A percentile compares a stretch with the other conserved stretches of the same genome.
These are phyloP conservation scores for Alternaria arbusti DNA, from an alignment of 2,329 filamentous ascomycete species.

Conservation along the genomic window DNA sequence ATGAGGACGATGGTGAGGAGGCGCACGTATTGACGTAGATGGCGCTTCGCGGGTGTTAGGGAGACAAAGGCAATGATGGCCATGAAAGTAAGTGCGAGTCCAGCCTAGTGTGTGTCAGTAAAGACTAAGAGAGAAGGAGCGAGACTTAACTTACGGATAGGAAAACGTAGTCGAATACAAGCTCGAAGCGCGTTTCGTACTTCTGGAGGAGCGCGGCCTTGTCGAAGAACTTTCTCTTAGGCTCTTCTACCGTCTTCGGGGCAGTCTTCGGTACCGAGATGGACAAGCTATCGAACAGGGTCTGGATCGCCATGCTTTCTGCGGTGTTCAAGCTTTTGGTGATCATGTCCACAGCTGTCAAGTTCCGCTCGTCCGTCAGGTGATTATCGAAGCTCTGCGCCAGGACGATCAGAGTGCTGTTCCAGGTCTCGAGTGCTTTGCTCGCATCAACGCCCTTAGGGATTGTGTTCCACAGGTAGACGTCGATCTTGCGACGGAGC, in stretches of 20 bases:
- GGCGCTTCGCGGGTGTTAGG: conserved; percentile 29
- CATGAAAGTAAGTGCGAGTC: conserved; percentile 31
- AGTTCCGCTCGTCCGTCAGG: conserved; percentile 13
- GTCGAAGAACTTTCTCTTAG: not conserved
- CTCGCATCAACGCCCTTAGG: conserved; percentile 33
- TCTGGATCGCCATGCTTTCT: conserved; percentile 16
- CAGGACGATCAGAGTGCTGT: conserved; percentile 1
- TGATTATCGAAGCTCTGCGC: conserved; percentile 15
- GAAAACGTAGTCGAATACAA: conserved; percentile 25
- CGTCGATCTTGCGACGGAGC: not conserved
- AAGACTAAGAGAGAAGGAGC: conserved; percentile 25
- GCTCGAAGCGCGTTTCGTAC: conserved; percentile 31
- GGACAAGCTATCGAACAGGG: conserved; percentile 32
- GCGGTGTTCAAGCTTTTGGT: not conserved
- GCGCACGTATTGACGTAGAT: conserved; percentile 22
- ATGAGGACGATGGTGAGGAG: conserved; percentile 24
- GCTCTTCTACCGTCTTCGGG: conserved; percentile 15
- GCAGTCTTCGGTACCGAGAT: conserved; percentile 18
- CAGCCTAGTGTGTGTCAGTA: conserved; percentile 21
- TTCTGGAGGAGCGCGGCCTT: not conserved
- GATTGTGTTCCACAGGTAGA: conserved; percentile 28
- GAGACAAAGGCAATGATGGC: conserved; percentile 37
- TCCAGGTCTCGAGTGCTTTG: conserved; percentile 15
- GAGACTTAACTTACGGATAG: conserved; percentile 9
- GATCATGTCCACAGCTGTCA: conserved; percentile 9